A percentile compares a stretch with the other conserved stretches of the same genome.
These are phyloP conservation scores for Coprinopsis marcescibilis DNA, from an alignment of 768 basidiomycete genomes.

Conservation along the genomic window DNA sequence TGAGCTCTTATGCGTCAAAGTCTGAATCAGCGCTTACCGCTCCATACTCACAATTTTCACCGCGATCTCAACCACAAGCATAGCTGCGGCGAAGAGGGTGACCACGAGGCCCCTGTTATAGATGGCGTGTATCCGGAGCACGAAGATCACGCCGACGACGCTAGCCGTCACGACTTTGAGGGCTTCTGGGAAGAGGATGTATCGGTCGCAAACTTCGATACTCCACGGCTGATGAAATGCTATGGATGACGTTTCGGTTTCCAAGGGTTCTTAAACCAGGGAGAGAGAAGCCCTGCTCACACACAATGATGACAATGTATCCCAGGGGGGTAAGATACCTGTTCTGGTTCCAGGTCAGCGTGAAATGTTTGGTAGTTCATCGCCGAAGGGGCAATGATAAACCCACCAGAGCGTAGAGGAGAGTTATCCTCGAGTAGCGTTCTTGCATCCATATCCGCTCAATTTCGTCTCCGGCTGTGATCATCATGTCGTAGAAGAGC, in stretches of 20 bases:
- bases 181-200: constrained; percentile 31
- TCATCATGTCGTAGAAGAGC: constrained; percentile 31
- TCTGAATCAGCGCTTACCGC: too few relatives aligned
- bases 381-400: not conserved
- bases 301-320: constrained; percentile 10
- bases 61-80: constrained; percentile 22
- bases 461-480: constrained; percentile 31
- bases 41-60: constrained; percentile 32
- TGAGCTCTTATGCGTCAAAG: not conserved
- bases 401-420: constrained; percentile 27
- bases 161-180: constrained; percentile 27
- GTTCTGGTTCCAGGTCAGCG: constrained; percentile 1
- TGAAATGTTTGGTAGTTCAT: too few relatives aligned
- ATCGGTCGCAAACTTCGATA: constrained; percentile 26
- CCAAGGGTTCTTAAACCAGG: not conserved
- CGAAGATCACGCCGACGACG: constrained; percentile 29
- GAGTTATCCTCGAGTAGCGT: constrained; percentile 23
- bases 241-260: constrained; percentile 7
- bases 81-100: constrained; percentile 14
- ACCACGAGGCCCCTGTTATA: constrained; percentile 21
- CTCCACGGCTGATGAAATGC: constrained; percentile 32
- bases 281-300: constrained; percentile 9
- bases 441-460: constrained; percentile 28
- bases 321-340: constrained; percentile 7
- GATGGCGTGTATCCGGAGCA: constrained; percentile 26